Percentiles rank a stretch among this genome's conserved stretches.
Conservation (phyloP, 805 yeast species). For the Lipomyces anomalus region DNA sequence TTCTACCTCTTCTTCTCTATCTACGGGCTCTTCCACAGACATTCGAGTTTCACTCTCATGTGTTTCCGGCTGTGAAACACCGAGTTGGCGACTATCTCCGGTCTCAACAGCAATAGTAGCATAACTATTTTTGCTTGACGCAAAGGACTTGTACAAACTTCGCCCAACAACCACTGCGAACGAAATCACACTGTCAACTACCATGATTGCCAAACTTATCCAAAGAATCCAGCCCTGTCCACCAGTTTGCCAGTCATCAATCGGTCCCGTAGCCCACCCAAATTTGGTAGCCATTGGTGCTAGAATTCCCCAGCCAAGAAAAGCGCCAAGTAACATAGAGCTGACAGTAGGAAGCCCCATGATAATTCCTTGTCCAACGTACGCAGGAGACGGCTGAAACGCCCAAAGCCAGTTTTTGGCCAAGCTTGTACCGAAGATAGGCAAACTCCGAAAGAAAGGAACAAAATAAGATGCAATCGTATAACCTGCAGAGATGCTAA, state of each 20-base stretch:
- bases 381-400: constrained; percentile 94
- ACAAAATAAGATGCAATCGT: constrained; percentile 67
- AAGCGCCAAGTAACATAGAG: constrained; percentile 83
- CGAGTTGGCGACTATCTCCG: not conserved
- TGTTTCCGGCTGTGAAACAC: not conserved
- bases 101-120: not conserved
- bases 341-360: constrained; percentile 93
- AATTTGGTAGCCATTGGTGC: constrained; percentile 66
- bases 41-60: constrained; percentile 2
- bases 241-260: constrained; percentile 90
- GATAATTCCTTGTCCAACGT: constrained; percentile 93
- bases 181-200: constrained; percentile 80
- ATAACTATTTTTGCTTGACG: constrained; percentile 2
- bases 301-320: constrained; percentile 88
- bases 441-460: constrained; percentile 63
- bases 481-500: constrained; percentile 62
- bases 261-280: constrained; percentile 86
- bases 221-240: constrained; percentile 97
- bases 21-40: constrained; percentile 1
- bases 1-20: constrained; percentile 1
- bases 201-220: constrained; percentile 90
- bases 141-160: constrained; percentile 13
- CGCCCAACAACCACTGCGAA: constrained; percentile 44
- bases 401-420: constrained; percentile 72
- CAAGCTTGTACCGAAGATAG: constrained; percentile 64